Percentiles rank a stretch among this genome's conserved stretches.
These are phyloP conservation scores for Gomphus bonarii DNA, from an alignment of 1,284 basidiomycete species.

Conservation along the genomic window DNA sequence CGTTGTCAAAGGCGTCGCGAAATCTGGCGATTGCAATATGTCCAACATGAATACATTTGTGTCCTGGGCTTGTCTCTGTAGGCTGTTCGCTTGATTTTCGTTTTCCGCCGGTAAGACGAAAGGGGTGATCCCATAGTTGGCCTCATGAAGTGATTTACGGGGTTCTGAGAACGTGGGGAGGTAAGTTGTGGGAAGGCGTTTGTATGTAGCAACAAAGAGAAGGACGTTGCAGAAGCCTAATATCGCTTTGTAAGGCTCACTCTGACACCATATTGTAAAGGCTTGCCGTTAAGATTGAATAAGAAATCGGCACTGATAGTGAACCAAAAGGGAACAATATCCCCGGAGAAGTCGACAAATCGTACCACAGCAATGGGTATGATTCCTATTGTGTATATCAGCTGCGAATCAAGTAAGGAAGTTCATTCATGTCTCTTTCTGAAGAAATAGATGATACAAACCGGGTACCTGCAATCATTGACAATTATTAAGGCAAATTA, in stretches of 20 bases:
- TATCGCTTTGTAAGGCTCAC: no score
- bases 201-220: constrained; percentile 22
- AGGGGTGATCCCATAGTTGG: constrained; percentile 24
- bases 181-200: constrained; percentile 20
- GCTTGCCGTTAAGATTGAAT: constrained; percentile 26
- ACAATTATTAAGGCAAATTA: neutral
- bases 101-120: constrained; percentile 17
- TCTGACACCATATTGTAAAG: neutral
- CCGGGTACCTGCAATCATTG: neutral
- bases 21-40: no score
- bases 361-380: constrained; percentile 28
- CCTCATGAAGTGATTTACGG: constrained; percentile 19
- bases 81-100: no score
- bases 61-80: no score
- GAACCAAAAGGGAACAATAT: constrained; percentile 21
- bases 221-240: constrained; percentile 25
- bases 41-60: no score
- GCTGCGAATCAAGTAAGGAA: constrained; percentile 13
- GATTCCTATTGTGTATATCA: constrained; percentile 27
- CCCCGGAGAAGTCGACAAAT: constrained; percentile 24
- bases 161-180: constrained; percentile 20
- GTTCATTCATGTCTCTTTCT: constrained; percentile 10
- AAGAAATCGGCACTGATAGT: constrained; percentile 26
- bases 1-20: no score
- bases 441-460: neutral